phyloP scores from a whole-genome alignment of 2,329 filamentous ascomycete genomes.

The Xylaria sp. region DNA sequence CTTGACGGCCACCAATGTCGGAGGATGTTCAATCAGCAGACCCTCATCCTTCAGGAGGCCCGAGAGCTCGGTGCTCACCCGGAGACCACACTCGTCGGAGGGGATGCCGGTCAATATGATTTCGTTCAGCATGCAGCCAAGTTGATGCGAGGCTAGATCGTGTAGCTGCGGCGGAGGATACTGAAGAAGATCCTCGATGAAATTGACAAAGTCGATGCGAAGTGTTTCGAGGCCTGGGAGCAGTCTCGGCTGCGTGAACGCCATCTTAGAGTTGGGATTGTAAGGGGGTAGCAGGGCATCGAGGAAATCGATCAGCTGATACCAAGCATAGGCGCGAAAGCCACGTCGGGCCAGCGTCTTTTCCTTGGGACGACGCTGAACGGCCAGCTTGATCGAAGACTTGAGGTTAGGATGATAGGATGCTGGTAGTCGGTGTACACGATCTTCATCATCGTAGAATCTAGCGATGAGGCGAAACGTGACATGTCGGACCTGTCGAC shows the following conservation, averaged over 20 bases:
- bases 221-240: slow-evolving; percentile 60
- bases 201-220: slow-evolving; percentile 67
- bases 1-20: slow-evolving; percentile 57
- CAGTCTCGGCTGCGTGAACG: slow-evolving; percentile 51
- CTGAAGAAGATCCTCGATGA: slow-evolving; percentile 58
- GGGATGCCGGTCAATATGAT: slow-evolving; percentile 65
- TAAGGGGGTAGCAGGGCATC: slow-evolving; percentile 62
- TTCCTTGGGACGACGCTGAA: slow-evolving; percentile 58
- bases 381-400: slow-evolving; percentile 55
- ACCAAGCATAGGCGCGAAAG: slow-evolving; percentile 66
- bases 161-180: slow-evolving; percentile 62
- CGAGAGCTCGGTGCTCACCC: slow-evolving; percentile 60
- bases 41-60: slow-evolving; percentile 66
- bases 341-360: slow-evolving; percentile 61
- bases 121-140: slow-evolving; percentile 65
- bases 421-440: slow-evolving; percentile 54
- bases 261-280: slow-evolving; percentile 51
- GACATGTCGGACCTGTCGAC: slow-evolving; percentile 58
- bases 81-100: slow-evolving; percentile 60
- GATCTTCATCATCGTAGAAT: slow-evolving; percentile 65
- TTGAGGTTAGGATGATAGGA: slow-evolving; percentile 58
- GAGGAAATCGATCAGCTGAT: slow-evolving; percentile 64
- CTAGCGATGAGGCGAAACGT: slow-evolving; percentile 65
- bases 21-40: slow-evolving; percentile 59
- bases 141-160: slow-evolving; percentile 64